phyloP scores from a whole-genome alignment of 2,329 filamentous ascomycete species.

The Ophiosphaerella herpotricha region DNA sequence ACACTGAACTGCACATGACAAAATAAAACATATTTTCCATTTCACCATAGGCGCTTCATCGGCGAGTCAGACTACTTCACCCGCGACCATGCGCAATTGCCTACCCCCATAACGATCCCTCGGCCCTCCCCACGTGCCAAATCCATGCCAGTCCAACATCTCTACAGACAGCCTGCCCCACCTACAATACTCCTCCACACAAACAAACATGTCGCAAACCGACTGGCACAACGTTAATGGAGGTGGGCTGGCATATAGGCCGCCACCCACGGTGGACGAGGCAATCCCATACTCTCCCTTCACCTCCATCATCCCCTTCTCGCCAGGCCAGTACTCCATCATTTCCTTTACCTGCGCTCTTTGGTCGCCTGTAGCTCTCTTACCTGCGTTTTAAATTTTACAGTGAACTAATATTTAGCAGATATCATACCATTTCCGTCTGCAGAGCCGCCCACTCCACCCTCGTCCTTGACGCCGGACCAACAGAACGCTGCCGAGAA shows the following conservation, averaged over 20 bases:
- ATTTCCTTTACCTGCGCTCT: slow-evolving; percentile 26
- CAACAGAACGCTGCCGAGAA: slow-evolving; percentile 58
- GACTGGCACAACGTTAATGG: slow-evolving; percentile 41
- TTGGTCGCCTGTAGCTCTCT: slow-evolving; percentile 17
- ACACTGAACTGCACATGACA: neutral
- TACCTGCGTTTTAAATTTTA: slow-evolving; percentile 8
- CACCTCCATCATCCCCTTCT: slow-evolving; percentile 78
- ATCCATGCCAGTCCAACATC: neutral
- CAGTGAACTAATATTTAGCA: slow-evolving; percentile 30
- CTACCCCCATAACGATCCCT: slow-evolving; percentile 13
- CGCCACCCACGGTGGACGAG: slow-evolving; percentile 66
- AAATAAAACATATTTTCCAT: neutral
- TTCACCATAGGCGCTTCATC: slow-evolving; percentile 4
- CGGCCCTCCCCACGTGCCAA: neutral
- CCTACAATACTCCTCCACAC: slow-evolving; percentile 1
- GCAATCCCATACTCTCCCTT: slow-evolving; percentile 83
- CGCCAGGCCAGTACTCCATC: slow-evolving; percentile 62
- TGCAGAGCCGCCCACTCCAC: slow-evolving; percentile 46
- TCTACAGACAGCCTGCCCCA: slow-evolving; percentile 5
- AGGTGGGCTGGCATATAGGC: slow-evolving; percentile 41
- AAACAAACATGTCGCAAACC: neutral
- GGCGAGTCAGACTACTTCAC: slow-evolving; percentile 7
- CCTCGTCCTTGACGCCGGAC: slow-evolving; percentile 42
- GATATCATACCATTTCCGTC: slow-evolving; percentile 54
- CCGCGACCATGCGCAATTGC: slow-evolving; percentile 19